Evolutionary conservation across 1,284 basidiomycete genomes (phyloP).

Genomic region (Hemileia vastatrix): DNA sequence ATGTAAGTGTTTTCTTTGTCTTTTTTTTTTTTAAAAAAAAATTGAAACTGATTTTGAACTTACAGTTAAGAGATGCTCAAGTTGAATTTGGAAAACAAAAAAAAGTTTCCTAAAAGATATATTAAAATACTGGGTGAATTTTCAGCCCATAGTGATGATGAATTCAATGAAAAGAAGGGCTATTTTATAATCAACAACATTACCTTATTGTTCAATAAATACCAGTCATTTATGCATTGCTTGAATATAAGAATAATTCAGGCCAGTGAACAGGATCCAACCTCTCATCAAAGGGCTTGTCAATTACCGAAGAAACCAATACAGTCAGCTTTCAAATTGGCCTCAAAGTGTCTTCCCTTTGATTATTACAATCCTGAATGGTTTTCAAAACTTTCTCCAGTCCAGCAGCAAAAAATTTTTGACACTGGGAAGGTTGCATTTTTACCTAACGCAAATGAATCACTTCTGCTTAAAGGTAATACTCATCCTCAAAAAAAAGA

Average conservation of each 20-base stretch:
- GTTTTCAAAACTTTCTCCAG: background rate
- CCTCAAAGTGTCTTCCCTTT: background rate
- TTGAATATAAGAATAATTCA: too few species aligned
- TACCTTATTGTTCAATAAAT: too few species aligned
- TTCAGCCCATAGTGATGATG: constrained; percentile 10
- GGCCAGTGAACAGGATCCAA: too few species aligned
- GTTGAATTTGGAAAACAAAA: background rate
- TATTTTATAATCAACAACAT: too few species aligned
- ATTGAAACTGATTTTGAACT: too few species aligned
- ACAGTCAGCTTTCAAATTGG: background rate
- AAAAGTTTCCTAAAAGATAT: constrained; percentile 8
- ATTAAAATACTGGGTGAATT: background rate
- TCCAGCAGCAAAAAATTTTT: background rate
- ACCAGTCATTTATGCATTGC: too few species aligned
- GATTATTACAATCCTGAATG: constrained; percentile 4
- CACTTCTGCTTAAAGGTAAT: background rate
- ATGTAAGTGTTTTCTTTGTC: constrained; percentile 1
- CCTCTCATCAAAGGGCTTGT: background rate
- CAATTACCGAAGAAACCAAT: background rate
- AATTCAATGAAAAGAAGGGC: too few species aligned
- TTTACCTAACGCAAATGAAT: constrained; percentile 3
- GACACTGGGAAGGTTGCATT: background rate
- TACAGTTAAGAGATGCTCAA: background rate
- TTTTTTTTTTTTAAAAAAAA: too few species aligned
- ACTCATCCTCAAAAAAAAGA: constrained; percentile 1